A percentile compares a stretch with the other conserved stretches of the same genome.
These are phyloP conservation scores for Podaxis carcinomalis DNA, from an alignment of 768 basidiomycete genomes.

Conservation along the genomic window DNA sequence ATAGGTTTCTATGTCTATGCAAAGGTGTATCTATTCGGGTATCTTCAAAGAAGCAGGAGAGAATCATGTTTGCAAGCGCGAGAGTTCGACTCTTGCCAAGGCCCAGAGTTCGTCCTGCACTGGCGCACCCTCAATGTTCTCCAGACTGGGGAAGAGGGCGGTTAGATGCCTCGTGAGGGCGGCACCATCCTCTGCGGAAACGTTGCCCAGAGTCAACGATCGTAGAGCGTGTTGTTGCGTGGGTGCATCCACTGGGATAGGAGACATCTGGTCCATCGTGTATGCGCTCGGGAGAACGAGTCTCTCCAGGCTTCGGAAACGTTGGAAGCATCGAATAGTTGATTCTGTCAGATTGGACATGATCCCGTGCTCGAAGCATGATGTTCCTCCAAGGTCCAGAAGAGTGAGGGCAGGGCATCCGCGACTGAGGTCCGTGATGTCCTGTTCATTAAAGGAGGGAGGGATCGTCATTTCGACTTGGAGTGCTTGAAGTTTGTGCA, in stretches of 20 bases:
- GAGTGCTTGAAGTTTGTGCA: not conserved
- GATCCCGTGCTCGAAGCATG: not conserved
- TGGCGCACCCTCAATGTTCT: not conserved
- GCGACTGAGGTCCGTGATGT: not conserved
- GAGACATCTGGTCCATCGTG: not conserved
- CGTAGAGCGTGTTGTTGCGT: not conserved
- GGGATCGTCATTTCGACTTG: not conserved
- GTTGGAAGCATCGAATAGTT: not conserved
- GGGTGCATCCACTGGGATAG: not conserved
- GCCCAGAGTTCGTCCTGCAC: not conserved
- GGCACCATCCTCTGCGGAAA: not conserved
- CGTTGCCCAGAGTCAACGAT: not conserved
- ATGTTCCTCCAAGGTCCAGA: not conserved
- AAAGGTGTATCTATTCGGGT: not conserved
- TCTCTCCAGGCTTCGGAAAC: conserved; percentile 2
- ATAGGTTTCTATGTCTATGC: not conserved
- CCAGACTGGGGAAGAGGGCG: not conserved
- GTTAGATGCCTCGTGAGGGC: not conserved
- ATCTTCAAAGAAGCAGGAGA: not conserved
- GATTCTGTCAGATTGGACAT: conserved; percentile 24
- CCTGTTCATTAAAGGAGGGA: not conserved
- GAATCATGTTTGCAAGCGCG: not conserved
- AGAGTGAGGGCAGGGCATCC: not conserved
- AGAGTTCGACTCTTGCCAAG: not conserved
- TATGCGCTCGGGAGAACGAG: not conserved